Base-by-base conservation (phyloP, 768 basidiomycete species). In the Rhodocollybia butyracea region DNA sequence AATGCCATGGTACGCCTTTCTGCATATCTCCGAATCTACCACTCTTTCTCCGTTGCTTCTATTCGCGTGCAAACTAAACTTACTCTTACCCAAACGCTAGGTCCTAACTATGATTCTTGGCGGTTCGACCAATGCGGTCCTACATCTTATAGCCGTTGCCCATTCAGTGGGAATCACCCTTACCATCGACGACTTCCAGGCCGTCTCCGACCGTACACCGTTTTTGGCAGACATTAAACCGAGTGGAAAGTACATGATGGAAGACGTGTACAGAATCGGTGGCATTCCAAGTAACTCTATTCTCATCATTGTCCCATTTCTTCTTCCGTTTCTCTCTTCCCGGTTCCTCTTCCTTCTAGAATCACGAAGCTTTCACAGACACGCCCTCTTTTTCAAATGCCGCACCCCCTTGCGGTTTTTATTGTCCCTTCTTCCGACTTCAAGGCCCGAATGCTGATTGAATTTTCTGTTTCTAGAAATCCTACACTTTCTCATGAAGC, bases 211-310 rank as follows among this genome's bases (percentile, higher is more conserved):
- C 69, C 84, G 89, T 43, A 85, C 81, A 1, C 97, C 97, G 10
- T 96, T 98, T 82, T 78, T 98, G 60, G 95, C 96, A 22, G 91
- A 99, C 71, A 83, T 99, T 60, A 97, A 95, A 68, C 97, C 97
- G 1, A 94, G 91, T 60, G 97, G 97, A 34, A 94, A 94, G 72
- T 98, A 98, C 77, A 92, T 98, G 63, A 97, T 98, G 94, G 94
- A 95, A 72, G 91, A 98, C 65, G 85, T 99, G 8, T 85, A 91
- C 80, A 91, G 89, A 69, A 86, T 98, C 56, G 97, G 97, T 53
- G 97, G 96, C 55, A 94, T 95, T 61, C 96, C 97, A 3, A 90
- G 94, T 96, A 72, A 59, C 89, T 76, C 8, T 46, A 38, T 42
- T 53, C 51, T n/a, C 13, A 29, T 19, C 27, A 12, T 53, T 41